Evolutionary conservation across 1,284 basidiomycete species (phyloP), one percentile per base, ranked within the genome.

Genomic region (Sparassis latifolia): DNA sequence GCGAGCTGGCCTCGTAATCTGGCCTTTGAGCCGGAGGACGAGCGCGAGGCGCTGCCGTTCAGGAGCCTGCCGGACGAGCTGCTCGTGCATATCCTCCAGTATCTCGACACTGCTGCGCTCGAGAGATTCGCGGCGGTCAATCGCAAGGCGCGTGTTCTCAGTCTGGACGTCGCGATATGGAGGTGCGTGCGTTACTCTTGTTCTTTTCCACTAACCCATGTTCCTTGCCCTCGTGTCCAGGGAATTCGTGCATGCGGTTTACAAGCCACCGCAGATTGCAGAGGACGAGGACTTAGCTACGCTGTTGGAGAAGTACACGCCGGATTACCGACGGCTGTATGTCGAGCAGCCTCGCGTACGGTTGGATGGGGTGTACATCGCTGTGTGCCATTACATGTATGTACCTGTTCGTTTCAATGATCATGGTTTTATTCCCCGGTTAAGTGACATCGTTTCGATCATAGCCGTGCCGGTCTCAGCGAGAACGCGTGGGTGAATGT

Each of bases 281-380:
- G 70, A 76, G 38, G 66, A 74, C 30, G 68, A 77, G 35, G 63
- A 69, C 12, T 57, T 86, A 46, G 62, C 70, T 33, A 64, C 71
- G 2, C 68, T 89, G 12, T 69, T 82, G 4, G 64, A 74, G 30
- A 68, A 68, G 39, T 84, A 82, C 62, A 63, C 68, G 45, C 76
- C 70, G 45, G 82, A 91, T 64, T 91, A 83, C 69, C 77, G 92
- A 38, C 81, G 84, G 29, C 67, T 88, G 4, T 89, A 81, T 62
- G 78, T 95, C 42, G 86, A 92, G 63, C 85, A 90, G 55, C 91
- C 92, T 10, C 78, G 92, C 35, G 65, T 95, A 38, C 80, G 92
- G 41, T 68, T 88, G 57, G 92, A 95, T 56, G 92, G 92, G 3
- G 83, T 92, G 12, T 95, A 94, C 65, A 94, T 96, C 52, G 83